Conservation (phyloP, 73 alveolate genomes). For the Tetrahymena malaccensis region DNA sequence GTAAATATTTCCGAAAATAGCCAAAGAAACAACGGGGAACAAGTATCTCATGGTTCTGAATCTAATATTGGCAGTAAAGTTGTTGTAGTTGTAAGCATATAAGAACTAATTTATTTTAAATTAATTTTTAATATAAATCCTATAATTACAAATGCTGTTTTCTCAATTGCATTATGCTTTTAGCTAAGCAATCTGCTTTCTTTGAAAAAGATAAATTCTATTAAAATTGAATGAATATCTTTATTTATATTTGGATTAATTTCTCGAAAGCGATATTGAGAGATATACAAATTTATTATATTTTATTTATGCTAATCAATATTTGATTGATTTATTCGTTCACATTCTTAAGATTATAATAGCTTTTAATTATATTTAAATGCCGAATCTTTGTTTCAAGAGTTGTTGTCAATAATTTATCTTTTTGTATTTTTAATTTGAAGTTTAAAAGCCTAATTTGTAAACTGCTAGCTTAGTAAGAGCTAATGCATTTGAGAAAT, state of each 20-base stretch:
- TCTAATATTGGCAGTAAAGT: conserved; percentile 31
- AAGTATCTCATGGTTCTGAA: conserved; percentile 35
- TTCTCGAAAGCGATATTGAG: background rate
- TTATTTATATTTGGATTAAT: background rate
- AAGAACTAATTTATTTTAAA: conserved; percentile 15
- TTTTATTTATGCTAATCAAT: background rate
- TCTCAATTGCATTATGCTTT: background rate
- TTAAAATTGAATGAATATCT: background rate
- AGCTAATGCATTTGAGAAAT: background rate
- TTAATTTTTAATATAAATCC: background rate
- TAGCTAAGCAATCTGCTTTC: too few species aligned
- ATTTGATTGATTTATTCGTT: background rate
- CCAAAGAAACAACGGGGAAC: conserved; percentile 22
- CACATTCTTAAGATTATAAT: background rate
- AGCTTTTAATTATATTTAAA: too few species aligned
- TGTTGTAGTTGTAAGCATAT: conserved; percentile 39
- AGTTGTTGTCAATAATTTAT: too few species aligned
- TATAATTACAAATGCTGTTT: background rate
- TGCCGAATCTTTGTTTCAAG: background rate
- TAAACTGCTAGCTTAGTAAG: background rate
- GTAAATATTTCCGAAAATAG: conserved; percentile 20
- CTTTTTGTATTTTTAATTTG: background rate
- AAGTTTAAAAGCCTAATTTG: background rate
- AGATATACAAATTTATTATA: background rate
- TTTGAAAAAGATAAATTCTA: background rate